Evolutionary conservation across 768 basidiomycete species (phyloP), one percentile per base, ranked within the genome.

Genomic region (Clitopilus passeckerianus): DNA sequence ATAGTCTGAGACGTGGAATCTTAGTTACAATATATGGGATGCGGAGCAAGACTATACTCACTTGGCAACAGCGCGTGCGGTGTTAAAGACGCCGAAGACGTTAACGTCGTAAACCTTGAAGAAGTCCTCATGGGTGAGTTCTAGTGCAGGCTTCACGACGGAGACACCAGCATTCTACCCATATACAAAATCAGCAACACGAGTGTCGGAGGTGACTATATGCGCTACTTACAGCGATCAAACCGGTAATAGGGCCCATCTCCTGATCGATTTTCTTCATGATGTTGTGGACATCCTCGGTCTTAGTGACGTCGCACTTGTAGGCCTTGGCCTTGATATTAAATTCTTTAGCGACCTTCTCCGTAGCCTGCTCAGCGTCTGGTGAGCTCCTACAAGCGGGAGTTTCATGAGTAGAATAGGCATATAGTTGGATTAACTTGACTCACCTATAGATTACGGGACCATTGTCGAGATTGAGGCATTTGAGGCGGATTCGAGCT

Each of bases 1-100:
- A 85, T 1, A 83, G 54, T 54, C 84, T 85, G 14, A n/a, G n/a
- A n/a, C n/a, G n/a, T n/a, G n/a, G n/a, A n/a, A n/a, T n/a, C n/a
- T n/a, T n/a, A n/a, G n/a, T n/a, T n/a, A n/a, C n/a, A n/a, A n/a
- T n/a, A n/a, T n/a, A n/a, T n/a, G n/a, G n/a, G n/a, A n/a, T n/a
- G n/a, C n/a, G n/a, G n/a, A n/a, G n/a, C n/a, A n/a, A n/a, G 12
- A 18, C 5, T 1, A 15, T 2, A 64, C 77, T 9, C 60, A 84
- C 83, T 80, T 79, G 1, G 85, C 84, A 16, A 79, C 81, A 1
- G 83, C 86, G 12, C 83, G 78, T 16, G 81, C 78, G 5, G 80
- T 80, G 61, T 87, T 86, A 75, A 86, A 87, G 0, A 86, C 86
- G 1, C 86, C 87, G 27, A 78, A 81, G 7, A 88, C 86, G 60